These are phyloP conservation scores for Talaromyces sp. DNA, from an alignment of 2,329 filamentous ascomycete genomes.

Conservation along the genomic window DNA sequence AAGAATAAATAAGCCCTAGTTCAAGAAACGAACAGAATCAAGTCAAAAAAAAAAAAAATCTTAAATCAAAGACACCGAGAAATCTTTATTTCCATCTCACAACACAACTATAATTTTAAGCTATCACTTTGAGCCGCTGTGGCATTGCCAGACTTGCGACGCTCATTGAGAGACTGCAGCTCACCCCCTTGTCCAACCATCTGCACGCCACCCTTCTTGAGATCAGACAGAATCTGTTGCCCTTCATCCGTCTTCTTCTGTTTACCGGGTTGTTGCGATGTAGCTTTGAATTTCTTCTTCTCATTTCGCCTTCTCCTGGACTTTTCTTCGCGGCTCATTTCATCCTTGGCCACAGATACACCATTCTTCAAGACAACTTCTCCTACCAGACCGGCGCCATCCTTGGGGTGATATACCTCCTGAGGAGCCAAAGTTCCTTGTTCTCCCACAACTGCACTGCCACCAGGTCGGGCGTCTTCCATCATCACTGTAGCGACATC, in stretches of 20 bases:
- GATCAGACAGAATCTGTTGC: conserved; percentile 59
- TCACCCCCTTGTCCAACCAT: conserved; percentile 89
- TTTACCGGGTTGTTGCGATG: conserved; percentile 46
- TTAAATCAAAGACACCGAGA: background rate
- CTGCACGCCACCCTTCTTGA: conserved; percentile 84
- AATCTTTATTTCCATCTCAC: background rate
- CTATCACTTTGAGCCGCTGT: conserved; percentile 4
- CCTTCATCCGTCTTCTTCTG: conserved; percentile 44
- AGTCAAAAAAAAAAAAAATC: background rate
- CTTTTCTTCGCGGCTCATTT: conserved; percentile 87
- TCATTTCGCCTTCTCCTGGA: conserved; percentile 69
- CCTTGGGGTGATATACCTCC: conserved; percentile 83
- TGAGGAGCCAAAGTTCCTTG: conserved; percentile 81
- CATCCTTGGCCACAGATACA: conserved; percentile 72
- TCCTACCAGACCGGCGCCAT: conserved; percentile 58
- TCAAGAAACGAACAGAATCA: background rate
- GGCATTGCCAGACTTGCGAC: conserved; percentile 56
- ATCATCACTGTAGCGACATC: conserved; percentile 90
- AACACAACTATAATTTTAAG: conserved; percentile 13
- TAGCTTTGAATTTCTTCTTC: conserved; percentile 77
- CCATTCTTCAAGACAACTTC: conserved; percentile 78
- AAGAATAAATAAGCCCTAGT: background rate
- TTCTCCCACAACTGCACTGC: conserved; percentile 60
- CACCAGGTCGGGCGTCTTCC: conserved; percentile 90
- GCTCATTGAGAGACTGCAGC: conserved; percentile 78